phyloP scores from a whole-genome alignment of 176 grass and related monocot genomes.

The Lolium multiflorum region DNA sequence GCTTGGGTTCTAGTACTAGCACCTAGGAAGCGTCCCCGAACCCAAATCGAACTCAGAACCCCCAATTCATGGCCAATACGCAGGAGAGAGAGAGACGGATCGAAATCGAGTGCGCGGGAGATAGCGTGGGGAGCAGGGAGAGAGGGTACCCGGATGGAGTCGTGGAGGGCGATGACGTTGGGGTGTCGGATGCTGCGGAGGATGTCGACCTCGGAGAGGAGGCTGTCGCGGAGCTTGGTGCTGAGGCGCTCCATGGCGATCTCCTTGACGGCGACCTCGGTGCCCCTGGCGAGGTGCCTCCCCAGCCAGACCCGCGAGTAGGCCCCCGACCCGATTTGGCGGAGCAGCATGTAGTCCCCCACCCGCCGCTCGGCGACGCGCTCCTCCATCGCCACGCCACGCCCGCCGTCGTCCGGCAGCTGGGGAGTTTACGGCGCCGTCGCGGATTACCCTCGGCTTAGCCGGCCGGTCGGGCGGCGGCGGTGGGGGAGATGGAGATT shows the following conservation, averaged over 20 bases:
- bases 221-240: conserved; percentile 89
- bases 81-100: conserved; percentile 19
- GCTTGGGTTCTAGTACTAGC: background rate
- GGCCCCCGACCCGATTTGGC: conserved; percentile 77
- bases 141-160: conserved; percentile 68
- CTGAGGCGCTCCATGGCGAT: conserved; percentile 78
- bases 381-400: conserved; percentile 42
- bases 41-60: conserved; percentile 8
- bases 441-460: background rate
- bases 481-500: conserved; percentile 15
- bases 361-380: conserved; percentile 50
- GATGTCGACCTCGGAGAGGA: conserved; percentile 93
- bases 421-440: conserved; percentile 7
- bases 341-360: conserved; percentile 75
- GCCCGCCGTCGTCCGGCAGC: background rate
- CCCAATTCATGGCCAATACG: conserved; percentile 20
- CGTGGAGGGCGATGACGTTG: conserved; percentile 86
- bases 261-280: conserved; percentile 94
- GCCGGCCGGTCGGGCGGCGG: conserved; percentile 18
- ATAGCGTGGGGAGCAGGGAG: background rate
- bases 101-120: background rate
- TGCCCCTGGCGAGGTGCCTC: conserved; percentile 48
- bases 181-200: conserved; percentile 76
- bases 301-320: conserved; percentile 91
- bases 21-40: background rate